Percentiles rank a stretch among this genome's conserved stretches.
Evolutionary conservation across 371 early-diverging fungal genomes (phyloP).

Genomic region (Rhizopus microsporus): DNA sequence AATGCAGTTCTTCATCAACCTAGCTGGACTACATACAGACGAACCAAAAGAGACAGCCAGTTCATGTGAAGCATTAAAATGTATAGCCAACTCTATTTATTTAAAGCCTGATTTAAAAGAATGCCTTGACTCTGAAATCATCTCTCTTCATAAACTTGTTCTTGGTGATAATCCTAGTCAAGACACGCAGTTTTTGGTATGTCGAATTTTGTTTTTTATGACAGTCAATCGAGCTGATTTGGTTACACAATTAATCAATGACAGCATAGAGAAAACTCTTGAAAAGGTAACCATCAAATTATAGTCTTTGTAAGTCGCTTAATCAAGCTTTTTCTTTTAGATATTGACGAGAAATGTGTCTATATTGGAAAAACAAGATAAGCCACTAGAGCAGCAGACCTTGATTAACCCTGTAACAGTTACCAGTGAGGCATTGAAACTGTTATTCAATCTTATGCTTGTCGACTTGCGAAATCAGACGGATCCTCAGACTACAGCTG

Average conservation of each 20-base stretch:
- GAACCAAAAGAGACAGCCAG: constrained; percentile 24
- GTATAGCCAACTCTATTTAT: constrained; percentile 58
- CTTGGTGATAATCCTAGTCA: constrained; percentile 24
- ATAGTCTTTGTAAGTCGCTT: not conserved
- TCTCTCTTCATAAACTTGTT: not conserved
- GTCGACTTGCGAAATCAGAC: constrained; percentile 32
- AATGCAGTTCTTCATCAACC: constrained; percentile 22
- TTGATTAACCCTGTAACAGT: constrained; percentile 50
- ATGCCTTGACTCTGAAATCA: constrained; percentile 38
- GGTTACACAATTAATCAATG: constrained; percentile 43
- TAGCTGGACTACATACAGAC: constrained; percentile 26
- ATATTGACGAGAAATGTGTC: constrained; percentile 10
- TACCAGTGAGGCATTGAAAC: constrained; percentile 58
- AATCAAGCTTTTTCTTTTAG: not conserved
- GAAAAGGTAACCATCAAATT: constrained; percentile 36
- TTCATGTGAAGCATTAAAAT: constrained; percentile 57
- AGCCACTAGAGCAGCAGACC: constrained; percentile 10
- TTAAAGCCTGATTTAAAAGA: constrained; percentile 46
- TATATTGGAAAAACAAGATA: constrained; percentile 7
- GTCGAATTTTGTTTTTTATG: constrained; percentile 60
- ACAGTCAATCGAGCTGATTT: constrained; percentile 50
- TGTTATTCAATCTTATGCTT: constrained; percentile 60
- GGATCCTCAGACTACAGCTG: constrained; percentile 13
- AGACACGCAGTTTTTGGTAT: constrained; percentile 57
- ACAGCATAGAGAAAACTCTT: constrained; percentile 40